These are phyloP conservation scores for Ascochyta rabiei DNA, from an alignment of 2,329 filamentous ascomycete genomes.

Conservation along the genomic window DNA sequence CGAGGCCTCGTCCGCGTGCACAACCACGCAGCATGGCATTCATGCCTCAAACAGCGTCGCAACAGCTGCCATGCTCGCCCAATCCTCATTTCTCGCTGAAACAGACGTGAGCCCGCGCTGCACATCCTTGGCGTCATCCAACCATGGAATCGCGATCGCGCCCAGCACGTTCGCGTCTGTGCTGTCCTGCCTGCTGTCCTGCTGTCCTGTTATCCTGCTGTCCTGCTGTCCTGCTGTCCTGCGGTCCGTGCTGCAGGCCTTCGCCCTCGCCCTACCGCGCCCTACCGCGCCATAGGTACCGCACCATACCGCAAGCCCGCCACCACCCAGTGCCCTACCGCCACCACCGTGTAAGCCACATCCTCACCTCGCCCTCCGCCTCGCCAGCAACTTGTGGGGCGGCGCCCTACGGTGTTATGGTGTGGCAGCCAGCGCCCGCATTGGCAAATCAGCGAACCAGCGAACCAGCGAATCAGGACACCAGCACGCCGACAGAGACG, in stretches of 20 bases:
- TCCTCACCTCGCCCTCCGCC: constrained; percentile 26
- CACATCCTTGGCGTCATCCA: constrained; percentile 34
- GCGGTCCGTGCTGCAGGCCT: constrained; percentile 22
- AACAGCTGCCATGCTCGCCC: background rate
- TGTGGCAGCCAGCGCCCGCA: constrained; percentile 23
- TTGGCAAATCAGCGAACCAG: constrained; percentile 15
- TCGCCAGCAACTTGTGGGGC: constrained; percentile 7
- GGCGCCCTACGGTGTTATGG: background rate
- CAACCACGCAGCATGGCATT: background rate
- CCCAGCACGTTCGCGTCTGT: too few relatives aligned
- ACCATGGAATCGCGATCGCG: too few relatives aligned
- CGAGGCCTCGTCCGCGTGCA: background rate
- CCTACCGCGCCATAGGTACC: too few relatives aligned
- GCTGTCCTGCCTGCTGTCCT: too few relatives aligned
- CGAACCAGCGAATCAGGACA: background rate
- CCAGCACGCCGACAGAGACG: background rate
- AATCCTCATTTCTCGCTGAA: background rate
- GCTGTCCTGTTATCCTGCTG: too few relatives aligned
- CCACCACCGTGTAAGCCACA: constrained; percentile 24
- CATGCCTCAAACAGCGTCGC: background rate
- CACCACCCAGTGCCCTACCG: constrained; percentile 8
- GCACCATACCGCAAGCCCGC: constrained; percentile 2
- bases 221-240: too few relatives aligned
- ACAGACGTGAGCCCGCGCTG: constrained; percentile 17
- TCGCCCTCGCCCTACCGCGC: constrained; percentile 19